Evolutionary conservation across 2,329 filamentous ascomycete genomes (phyloP).

Genomic region (Trichothecium roseum): DNA sequence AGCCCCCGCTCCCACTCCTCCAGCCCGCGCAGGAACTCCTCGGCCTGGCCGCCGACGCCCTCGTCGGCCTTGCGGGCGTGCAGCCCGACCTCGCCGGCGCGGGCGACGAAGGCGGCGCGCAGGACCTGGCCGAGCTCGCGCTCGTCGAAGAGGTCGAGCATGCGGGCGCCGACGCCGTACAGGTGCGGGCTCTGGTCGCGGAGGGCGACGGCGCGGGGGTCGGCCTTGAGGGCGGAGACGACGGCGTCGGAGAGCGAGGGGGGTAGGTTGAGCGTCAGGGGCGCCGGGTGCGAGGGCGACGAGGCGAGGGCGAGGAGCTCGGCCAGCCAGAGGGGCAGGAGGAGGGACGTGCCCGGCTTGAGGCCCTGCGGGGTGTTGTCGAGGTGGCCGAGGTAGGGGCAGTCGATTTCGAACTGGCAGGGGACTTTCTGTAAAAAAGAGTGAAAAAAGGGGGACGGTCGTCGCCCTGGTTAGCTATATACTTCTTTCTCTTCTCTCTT

Average conservation of each 20-base stretch:
- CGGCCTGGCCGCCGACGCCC: constrained; percentile 43
- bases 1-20: constrained; percentile 81
- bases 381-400: constrained; percentile 78
- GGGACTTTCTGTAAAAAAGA: constrained; percentile 64
- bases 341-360: constrained; percentile 68
- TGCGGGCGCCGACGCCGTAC: constrained; percentile 73
- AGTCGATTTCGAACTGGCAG: constrained; percentile 85
- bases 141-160: constrained; percentile 87
- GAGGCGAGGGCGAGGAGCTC: constrained; percentile 78
- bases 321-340: constrained; percentile 86
- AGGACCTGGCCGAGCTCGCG: constrained; percentile 63
- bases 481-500: too few relatives aligned
- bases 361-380: constrained; percentile 72
- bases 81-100: constrained; percentile 75
- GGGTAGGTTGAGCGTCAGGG: constrained; percentile 75
- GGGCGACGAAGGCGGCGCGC: constrained; percentile 66
- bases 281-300: constrained; percentile 40
- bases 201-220: constrained; percentile 75
- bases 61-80: constrained; percentile 79
- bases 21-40: constrained; percentile 77
- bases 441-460: constrained; percentile 4
- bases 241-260: constrained; percentile 67
- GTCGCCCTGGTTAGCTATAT: too few relatives aligned
- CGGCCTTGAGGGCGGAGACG: constrained; percentile 81
- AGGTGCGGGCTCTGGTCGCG: constrained; percentile 78